phyloP scores from a whole-genome alignment of 768 basidiomycete genomes.

The Podaxis sp. region DNA sequence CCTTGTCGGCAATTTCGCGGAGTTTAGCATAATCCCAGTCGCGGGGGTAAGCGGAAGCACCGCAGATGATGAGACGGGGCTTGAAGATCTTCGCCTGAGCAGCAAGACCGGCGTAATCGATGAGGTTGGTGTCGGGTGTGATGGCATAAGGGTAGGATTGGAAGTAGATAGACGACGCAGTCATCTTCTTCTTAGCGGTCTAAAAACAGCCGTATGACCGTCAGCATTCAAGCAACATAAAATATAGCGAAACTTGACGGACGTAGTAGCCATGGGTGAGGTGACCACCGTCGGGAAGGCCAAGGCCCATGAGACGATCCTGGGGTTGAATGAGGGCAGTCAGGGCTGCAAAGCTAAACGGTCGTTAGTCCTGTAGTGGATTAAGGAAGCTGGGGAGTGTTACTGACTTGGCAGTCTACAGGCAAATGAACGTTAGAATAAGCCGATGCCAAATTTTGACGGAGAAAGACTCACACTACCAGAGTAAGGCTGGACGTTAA shows the following conservation, averaged over 20 bases:
- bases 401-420: conserved; percentile 82
- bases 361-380: conserved; percentile 13
- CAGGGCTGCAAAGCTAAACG: conserved; percentile 85
- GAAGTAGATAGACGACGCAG: conserved; percentile 99
- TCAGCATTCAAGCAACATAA: neutral
- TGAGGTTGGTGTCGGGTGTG: conserved; percentile 76
- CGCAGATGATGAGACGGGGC: conserved; percentile 92
- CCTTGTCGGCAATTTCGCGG: conserved; percentile 77
- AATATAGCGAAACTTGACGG: conserved; percentile 26
- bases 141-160: conserved; percentile 95
- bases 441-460: neutral
- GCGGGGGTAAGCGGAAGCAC: conserved; percentile 97
- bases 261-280: conserved; percentile 98
- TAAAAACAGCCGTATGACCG: conserved; percentile 26
- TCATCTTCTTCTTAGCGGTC: conserved; percentile 99
- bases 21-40: conserved; percentile 95
- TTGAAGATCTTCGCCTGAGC: conserved; percentile 94
- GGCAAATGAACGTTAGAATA: neutral
- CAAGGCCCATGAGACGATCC: conserved; percentile 98
- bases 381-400: conserved; percentile 10
- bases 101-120: conserved; percentile 83
- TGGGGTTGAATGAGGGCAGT: conserved; percentile 96
- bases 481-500: conserved; percentile 99
- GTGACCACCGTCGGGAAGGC: conserved; percentile 96
- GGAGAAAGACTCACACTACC: conserved; percentile 60